Conservation (phyloP, 305 asterid species). For the Striga hermonthica region DNA sequence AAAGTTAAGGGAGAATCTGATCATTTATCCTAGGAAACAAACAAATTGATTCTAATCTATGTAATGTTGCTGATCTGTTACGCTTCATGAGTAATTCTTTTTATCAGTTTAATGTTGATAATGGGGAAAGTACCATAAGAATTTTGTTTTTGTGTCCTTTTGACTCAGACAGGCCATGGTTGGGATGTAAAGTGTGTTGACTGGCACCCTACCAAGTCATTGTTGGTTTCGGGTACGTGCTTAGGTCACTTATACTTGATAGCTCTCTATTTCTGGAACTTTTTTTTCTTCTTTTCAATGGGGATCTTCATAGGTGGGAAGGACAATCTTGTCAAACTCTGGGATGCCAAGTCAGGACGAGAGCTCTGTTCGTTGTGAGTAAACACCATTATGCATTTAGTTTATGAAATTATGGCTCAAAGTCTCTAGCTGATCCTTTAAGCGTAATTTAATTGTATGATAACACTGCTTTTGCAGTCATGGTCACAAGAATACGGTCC, state of each 20-base stretch:
- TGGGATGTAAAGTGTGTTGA: constrained; percentile 99
- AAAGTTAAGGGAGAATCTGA: not conserved
- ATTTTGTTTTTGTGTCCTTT: constrained; percentile 49
- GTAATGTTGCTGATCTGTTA: constrained; percentile 12
- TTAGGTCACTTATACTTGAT: constrained; percentile 12
- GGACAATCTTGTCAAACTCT: constrained; percentile 96
- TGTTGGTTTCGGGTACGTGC: constrained; percentile 82
- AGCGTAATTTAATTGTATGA: constrained; percentile 30
- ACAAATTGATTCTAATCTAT: not conserved
- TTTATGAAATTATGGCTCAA: constrained; percentile 11
- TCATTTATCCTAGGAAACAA: constrained; percentile 13
- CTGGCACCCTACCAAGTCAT: constrained; percentile 99
- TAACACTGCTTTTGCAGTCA: constrained; percentile 56
- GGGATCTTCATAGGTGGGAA: constrained; percentile 77
- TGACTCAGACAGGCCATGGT: constrained; percentile 99
- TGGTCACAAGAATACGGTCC: constrained; percentile 95
- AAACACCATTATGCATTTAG: constrained; percentile 12
- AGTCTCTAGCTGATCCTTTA: constrained; percentile 18
- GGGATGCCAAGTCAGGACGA: constrained; percentile 97
- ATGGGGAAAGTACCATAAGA: constrained; percentile 51
- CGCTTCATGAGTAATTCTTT: not conserved
- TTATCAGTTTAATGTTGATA: constrained; percentile 18
- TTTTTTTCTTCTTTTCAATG: constrained; percentile 24
- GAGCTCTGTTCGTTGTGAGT: constrained; percentile 94
- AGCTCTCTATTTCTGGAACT: constrained; percentile 18